Evolutionary conservation across 179 eudicot species (phyloP).

Genomic region (Silene coronaria): DNA sequence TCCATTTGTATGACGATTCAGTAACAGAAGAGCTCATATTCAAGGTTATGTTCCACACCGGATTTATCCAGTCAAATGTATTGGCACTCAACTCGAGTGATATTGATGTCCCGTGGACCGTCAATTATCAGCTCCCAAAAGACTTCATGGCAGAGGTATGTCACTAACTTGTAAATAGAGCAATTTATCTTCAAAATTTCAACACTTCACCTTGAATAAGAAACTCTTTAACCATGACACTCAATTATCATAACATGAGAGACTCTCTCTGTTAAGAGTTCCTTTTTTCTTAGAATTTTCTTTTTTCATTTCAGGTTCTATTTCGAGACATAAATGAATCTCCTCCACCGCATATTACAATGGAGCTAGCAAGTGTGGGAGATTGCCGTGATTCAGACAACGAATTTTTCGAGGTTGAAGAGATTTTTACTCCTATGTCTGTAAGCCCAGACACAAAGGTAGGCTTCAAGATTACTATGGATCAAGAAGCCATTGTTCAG

Average conservation of each 20-base stretch:
- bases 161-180: not conserved
- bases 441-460: conserved; percentile 17
- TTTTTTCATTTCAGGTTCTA: conserved; percentile 54
- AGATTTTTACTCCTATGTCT: conserved; percentile 26
- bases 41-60: conserved; percentile 89
- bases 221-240: no score
- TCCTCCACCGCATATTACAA: conserved; percentile 37
- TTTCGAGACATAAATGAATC: conserved; percentile 69
- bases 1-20: conserved; percentile 64
- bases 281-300: not conserved
- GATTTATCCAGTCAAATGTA: conserved; percentile 64
- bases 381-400: conserved; percentile 36
- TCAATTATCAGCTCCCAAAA: conserved; percentile 55
- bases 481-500: conserved; percentile 2
- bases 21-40: conserved; percentile 70
- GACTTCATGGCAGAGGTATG: conserved; percentile 87
- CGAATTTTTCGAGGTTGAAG: conserved; percentile 41
- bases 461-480: not conserved
- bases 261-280: not conserved
- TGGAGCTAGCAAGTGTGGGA: conserved; percentile 37
- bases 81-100: conserved; percentile 60
- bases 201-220: no score
- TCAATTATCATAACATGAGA: not conserved
- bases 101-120: conserved; percentile 75
- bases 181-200: no score